Conservation (phyloP, 164 flowering plant genomes). For the Chloranthus sessilifolius region DNA sequence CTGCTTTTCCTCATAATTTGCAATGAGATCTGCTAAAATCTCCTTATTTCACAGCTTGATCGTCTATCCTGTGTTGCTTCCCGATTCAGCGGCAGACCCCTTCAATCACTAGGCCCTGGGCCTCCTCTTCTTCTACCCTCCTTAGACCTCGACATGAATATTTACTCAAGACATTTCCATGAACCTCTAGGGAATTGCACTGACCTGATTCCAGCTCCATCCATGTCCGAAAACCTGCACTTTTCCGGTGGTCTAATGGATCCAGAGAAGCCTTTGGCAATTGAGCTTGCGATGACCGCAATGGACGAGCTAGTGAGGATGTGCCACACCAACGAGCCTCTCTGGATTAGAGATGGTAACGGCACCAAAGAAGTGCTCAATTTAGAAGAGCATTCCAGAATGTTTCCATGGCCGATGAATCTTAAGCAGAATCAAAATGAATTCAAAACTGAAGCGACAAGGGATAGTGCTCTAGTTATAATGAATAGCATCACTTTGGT, state of each 20-base stretch:
- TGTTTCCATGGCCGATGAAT: constrained; percentile 62
- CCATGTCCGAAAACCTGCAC: constrained; percentile 30
- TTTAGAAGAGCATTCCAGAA: constrained; percentile 57
- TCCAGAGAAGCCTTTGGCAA: constrained; percentile 66
- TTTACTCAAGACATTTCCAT: constrained; percentile 53
- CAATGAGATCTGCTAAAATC: too few relatives aligned
- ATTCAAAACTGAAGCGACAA: constrained; percentile 61
- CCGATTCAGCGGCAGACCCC: constrained; percentile 41
- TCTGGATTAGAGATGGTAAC: constrained; percentile 50
- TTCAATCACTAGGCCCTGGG: constrained; percentile 34
- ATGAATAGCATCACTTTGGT: constrained; percentile 85
- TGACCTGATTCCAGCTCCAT: constrained; percentile 33
- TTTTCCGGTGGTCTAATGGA: constrained; percentile 38
- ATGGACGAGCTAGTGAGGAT: constrained; percentile 64
- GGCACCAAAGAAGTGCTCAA: constrained; percentile 47
- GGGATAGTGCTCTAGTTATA: constrained; percentile 65
- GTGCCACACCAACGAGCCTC: constrained; percentile 53
- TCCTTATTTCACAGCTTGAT: constrained; percentile 68
- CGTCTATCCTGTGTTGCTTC: constrained; percentile 54
- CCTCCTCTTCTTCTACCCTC: constrained; percentile 46
- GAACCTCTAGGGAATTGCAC: constrained; percentile 32
- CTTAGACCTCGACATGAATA: constrained; percentile 67
- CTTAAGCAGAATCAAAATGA: constrained; percentile 33
- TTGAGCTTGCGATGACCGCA: constrained; percentile 63
- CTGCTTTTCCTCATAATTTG: too few relatives aligned